These are phyloP conservation scores for Panicum miliaceum DNA, from an alignment of 176 grass and related monocot species.

Conservation along the genomic window DNA sequence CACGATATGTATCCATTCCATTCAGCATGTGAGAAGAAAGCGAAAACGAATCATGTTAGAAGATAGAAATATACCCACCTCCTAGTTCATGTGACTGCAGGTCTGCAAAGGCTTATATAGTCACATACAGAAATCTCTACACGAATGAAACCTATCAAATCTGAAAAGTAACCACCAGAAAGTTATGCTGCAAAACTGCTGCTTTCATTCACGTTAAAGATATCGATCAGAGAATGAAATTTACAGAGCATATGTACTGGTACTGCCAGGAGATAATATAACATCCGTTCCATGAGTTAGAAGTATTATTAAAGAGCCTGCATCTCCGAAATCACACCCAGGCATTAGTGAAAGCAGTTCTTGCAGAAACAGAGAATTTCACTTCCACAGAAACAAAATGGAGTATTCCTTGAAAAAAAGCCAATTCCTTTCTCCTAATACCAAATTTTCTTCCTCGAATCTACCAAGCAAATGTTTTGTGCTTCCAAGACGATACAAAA, in stretches of 20 bases:
- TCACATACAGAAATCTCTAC: background rate
- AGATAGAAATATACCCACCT: slow-evolving; percentile 22
- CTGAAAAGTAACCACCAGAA: background rate
- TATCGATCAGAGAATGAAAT: background rate
- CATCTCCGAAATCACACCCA: background rate
- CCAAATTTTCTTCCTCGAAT: slow-evolving; percentile 26
- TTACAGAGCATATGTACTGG: background rate
- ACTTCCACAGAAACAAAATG: slow-evolving; percentile 6
- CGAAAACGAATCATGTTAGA: slow-evolving; percentile 13
- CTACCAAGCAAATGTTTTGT: background rate
- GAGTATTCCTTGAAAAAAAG: slow-evolving; percentile 2
- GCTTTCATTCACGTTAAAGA: background rate
- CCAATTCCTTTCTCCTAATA: background rate
- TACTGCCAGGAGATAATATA: background rate
- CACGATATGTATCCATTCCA: slow-evolving; percentile 17
- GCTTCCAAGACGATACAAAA: slow-evolving; percentile 24
- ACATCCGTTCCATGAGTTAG: slow-evolving; percentile 5
- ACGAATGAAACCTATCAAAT: slow-evolving; percentile 20
- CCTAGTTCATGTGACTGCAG: background rate
- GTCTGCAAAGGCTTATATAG: slow-evolving; percentile 9
- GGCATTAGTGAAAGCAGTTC: background rate
- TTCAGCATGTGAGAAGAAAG: slow-evolving; percentile 18
- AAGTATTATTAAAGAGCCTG: background rate
- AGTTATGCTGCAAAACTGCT: background rate
- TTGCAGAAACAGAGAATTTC: background rate